Percentiles rank a stretch among this genome's conserved stretches.
phyloP scores from a whole-genome alignment of 768 basidiomycete genomes.

The Filobasidium wieringae region DNA sequence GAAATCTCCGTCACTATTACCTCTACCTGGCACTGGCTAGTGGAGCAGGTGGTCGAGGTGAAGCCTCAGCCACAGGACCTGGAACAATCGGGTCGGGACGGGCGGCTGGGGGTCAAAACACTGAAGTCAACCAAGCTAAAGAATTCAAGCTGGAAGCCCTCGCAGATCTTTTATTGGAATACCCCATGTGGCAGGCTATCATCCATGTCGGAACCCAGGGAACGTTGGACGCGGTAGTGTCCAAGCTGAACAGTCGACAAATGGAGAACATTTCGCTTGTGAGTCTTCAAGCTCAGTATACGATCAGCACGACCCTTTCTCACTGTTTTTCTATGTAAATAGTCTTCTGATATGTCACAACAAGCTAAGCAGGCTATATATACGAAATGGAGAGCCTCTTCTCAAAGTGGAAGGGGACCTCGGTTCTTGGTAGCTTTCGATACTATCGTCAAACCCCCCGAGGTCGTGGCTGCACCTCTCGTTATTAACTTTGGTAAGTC shows the following conservation, averaged over 20 bases:
- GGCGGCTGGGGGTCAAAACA: constrained; percentile 16
- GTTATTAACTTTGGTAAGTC: constrained; percentile 82
- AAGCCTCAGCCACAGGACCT: constrained; percentile 40
- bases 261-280: constrained; percentile 82
- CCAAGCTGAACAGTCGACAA: constrained; percentile 73
- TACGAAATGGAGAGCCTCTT: constrained; percentile 53
- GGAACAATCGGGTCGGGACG: constrained; percentile 89
- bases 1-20: constrained; percentile 75
- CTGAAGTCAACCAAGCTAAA: constrained; percentile 34
- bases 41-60: constrained; percentile 48
- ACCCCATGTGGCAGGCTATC: constrained; percentile 38
- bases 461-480: constrained; percentile 78
- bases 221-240: constrained; percentile 41
- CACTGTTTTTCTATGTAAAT: constrained; percentile 16
- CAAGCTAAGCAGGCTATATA: constrained; percentile 67
- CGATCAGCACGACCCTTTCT: background rate
- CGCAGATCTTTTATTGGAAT: constrained; percentile 59
- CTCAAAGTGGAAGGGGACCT: constrained; percentile 21
- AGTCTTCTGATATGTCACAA: constrained; percentile 59
- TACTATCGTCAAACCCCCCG: constrained; percentile 78
- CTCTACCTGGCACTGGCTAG: constrained; percentile 87
- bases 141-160: constrained; percentile 55
- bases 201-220: constrained; percentile 34
- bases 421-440: constrained; percentile 77
- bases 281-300: constrained; percentile 35